Percentiles rank a stretch among this genome's conserved stretches.
Conservation (phyloP, 1,284 basidiomycete genomes). For the Rhodotorula glutinis region DNA sequence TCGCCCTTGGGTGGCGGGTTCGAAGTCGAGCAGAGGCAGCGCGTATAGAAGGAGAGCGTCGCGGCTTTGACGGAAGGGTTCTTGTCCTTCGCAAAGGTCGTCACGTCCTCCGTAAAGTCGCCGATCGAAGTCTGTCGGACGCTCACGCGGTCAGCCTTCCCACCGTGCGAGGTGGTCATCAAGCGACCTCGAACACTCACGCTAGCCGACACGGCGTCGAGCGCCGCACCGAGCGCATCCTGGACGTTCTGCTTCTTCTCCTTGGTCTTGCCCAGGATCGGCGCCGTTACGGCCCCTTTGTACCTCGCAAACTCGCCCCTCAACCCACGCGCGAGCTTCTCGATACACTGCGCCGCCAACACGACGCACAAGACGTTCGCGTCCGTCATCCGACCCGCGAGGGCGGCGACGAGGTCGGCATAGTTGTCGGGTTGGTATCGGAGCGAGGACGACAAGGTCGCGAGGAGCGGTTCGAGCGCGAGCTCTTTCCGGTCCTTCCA, state of each 20-base stretch:
- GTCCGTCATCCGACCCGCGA: slow-evolving; percentile 81
- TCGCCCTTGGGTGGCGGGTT: slow-evolving; percentile 56
- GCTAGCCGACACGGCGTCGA: slow-evolving; percentile 85
- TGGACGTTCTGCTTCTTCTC: slow-evolving; percentile 88
- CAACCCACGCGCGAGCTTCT: slow-evolving; percentile 79
- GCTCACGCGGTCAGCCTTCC: background rate
- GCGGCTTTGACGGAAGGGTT: slow-evolving; percentile 97
- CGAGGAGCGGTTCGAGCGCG: slow-evolving; percentile 76
- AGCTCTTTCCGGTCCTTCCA: slow-evolving; percentile 96
- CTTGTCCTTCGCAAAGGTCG: slow-evolving; percentile 76
- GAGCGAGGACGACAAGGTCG: slow-evolving; percentile 60
- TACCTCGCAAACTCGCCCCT: slow-evolving; percentile 66
- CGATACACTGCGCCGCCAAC: slow-evolving; percentile 78
- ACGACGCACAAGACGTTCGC: slow-evolving; percentile 96
- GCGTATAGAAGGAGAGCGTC: slow-evolving; percentile 79
- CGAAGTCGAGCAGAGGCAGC: slow-evolving; percentile 68
- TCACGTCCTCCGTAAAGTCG: slow-evolving; percentile 81
- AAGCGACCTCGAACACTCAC: slow-evolving; percentile 54
- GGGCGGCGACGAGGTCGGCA: slow-evolving; percentile 66
- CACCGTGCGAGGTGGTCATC: background rate
- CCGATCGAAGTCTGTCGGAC: slow-evolving; percentile 54
- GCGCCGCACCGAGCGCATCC: slow-evolving; percentile 78
- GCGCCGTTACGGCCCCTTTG: slow-evolving; percentile 69
- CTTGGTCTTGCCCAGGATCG: slow-evolving; percentile 86
- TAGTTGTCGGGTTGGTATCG: slow-evolving; percentile 75